These are phyloP conservation scores for Primulina huaijiensis DNA, from an alignment of 257 asterid genomes.

Conservation along the genomic window DNA sequence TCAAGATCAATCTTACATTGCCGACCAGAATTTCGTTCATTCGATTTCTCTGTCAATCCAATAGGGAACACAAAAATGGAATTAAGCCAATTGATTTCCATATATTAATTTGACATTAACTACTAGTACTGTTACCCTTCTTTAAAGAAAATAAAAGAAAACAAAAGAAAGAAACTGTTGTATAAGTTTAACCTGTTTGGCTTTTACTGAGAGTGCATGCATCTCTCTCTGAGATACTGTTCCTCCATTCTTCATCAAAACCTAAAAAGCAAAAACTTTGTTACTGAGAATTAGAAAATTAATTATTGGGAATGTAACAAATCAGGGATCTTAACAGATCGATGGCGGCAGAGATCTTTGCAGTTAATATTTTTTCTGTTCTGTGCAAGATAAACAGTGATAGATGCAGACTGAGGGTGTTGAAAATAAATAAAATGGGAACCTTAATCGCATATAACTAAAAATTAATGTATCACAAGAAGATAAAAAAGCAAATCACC, in stretches of 20 bases:
- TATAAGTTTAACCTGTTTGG: conserved; percentile 6
- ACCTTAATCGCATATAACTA: neutral
- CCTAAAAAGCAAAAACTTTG: conserved; percentile 22
- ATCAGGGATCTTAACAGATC: neutral
- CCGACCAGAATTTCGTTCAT: conserved; percentile 14
- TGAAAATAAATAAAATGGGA: neutral
- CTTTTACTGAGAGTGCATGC: conserved; percentile 25
- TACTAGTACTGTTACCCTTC: neutral
- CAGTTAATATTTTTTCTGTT: neutral
- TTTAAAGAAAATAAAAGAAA: too few relatives aligned
- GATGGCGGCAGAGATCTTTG: neutral
- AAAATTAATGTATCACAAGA: neutral
- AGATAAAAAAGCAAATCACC: conserved; percentile 12
- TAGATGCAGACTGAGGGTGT: neutral
- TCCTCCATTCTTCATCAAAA: conserved; percentile 20
- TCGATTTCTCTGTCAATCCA: conserved; percentile 15
- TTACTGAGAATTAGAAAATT: too few relatives aligned
- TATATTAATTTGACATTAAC: neutral
- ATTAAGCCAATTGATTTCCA: neutral
- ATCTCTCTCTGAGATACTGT: conserved; percentile 15
- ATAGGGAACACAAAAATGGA: neutral
- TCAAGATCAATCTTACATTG: conserved; percentile 21
- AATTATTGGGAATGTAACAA: neutral
- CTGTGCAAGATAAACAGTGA: neutral
- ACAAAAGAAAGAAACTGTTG: too few relatives aligned